Evolutionary conservation across 805 yeast genomes (phyloP).

Genomic region (Henningerozyma blattae): DNA sequence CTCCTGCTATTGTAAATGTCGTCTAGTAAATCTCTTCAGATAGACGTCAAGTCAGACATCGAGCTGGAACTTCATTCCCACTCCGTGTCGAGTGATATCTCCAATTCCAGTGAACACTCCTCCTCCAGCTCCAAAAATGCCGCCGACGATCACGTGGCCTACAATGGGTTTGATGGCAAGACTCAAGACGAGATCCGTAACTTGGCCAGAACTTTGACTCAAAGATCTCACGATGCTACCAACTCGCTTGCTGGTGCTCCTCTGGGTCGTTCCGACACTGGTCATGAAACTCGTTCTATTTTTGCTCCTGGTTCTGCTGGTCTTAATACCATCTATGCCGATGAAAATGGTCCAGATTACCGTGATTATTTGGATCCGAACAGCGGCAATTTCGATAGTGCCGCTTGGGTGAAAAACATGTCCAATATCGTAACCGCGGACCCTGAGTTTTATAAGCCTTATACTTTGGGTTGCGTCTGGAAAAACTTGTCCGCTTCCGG

Average conservation of each 20-base stretch:
- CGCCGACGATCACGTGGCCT: slow-evolving; percentile 7
- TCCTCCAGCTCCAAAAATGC: background rate
- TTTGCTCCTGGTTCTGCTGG: slow-evolving; percentile 4
- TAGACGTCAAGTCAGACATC: no score
- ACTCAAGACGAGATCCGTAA: slow-evolving; percentile 26
- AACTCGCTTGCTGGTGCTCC: no score
- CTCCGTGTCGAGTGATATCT: no score
- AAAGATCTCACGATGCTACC: no score
- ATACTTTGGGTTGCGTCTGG: slow-evolving; percentile 50
- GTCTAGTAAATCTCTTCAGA: no score
- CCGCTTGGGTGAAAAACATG: slow-evolving; percentile 57
- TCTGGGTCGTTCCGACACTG: no score
- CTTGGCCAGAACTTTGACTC: slow-evolving; percentile 31
- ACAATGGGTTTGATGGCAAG: slow-evolving; percentile 27
- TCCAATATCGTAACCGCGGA: slow-evolving; percentile 40
- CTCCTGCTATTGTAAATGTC: no score
- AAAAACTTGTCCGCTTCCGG: slow-evolving; percentile 49
- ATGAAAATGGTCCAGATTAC: slow-evolving; percentile 11
- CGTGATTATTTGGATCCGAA: slow-evolving; percentile 44
- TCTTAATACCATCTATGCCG: slow-evolving; percentile 16
- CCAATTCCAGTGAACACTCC: no score
- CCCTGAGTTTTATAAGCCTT: slow-evolving; percentile 51
- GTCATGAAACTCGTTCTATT: background rate
- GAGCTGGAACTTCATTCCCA: no score
- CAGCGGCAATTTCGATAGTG: slow-evolving; percentile 44